These are phyloP conservation scores for Colletotrichum shisoi DNA, from an alignment of 2,329 filamentous ascomycete genomes.

Conservation along the genomic window DNA sequence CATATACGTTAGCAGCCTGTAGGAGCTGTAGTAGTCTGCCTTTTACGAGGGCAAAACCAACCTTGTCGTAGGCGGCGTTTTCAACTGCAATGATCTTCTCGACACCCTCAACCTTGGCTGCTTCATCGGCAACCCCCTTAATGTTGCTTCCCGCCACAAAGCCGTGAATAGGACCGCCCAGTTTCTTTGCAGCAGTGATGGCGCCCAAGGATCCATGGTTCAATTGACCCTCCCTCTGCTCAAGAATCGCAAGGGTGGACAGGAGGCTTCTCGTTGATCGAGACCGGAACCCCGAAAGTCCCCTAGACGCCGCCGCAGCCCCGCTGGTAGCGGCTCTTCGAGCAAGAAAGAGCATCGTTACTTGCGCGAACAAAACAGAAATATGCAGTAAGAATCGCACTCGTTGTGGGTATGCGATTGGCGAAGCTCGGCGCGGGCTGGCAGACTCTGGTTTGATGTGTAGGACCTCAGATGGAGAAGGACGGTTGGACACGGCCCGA, in stretches of 20 bases:
- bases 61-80: constrained; percentile 91
- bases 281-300: constrained; percentile 44
- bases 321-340: constrained; percentile 32
- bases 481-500: constrained; percentile 53
- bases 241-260: constrained; percentile 88
- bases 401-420: not conserved
- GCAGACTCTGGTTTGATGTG: constrained; percentile 14
- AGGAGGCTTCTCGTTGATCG: constrained; percentile 60
- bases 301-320: constrained; percentile 40
- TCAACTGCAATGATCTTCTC: constrained; percentile 92
- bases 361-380: constrained; percentile 3
- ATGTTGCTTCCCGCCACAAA: constrained; percentile 85
- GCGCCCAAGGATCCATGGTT: constrained; percentile 83
- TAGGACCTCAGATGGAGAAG: constrained; percentile 1
- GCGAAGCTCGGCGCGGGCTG: not conserved
- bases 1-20: not conserved
- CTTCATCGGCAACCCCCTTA: constrained; percentile 79
- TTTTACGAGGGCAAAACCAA: constrained; percentile 46
- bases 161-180: constrained; percentile 84
- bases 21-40: not conserved
- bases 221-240: constrained; percentile 90
- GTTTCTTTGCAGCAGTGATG: constrained; percentile 83
- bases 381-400: not conserved
- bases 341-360: constrained; percentile 47
- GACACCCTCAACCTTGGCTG: constrained; percentile 86